These are phyloP conservation scores for Phaeophleospora eucalypticola DNA, from an alignment of 2,329 filamentous ascomycete genomes.

Conservation along the genomic window DNA sequence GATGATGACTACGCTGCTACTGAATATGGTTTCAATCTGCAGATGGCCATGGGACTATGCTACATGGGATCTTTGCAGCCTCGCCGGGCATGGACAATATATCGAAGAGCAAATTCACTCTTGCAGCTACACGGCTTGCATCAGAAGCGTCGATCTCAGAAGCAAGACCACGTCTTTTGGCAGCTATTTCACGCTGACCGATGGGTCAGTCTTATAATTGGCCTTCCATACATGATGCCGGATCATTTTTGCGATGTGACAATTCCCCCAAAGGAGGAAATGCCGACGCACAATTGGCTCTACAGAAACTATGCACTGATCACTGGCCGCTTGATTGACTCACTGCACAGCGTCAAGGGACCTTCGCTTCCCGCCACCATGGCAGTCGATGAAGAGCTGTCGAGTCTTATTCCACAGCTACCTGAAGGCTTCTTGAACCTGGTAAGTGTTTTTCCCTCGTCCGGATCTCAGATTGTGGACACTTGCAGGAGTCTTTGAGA, in stretches of 20 bases:
- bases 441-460: no score
- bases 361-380: slow-evolving; percentile 8
- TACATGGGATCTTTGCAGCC: slow-evolving; percentile 12
- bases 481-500: no score
- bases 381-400: slow-evolving; percentile 13
- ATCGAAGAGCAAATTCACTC: slow-evolving; percentile 12
- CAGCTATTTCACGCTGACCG: slow-evolving; percentile 17
- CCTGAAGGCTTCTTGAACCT: slow-evolving; percentile 9
- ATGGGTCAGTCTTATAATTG: slow-evolving; percentile 18
- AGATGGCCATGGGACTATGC: slow-evolving; percentile 18
- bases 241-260: slow-evolving; percentile 14
- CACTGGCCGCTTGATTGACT: slow-evolving; percentile 14
- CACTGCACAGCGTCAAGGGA: slow-evolving; percentile 9
- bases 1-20: slow-evolving; percentile 13
- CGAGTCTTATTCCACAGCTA: slow-evolving; percentile 4
- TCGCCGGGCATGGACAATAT: slow-evolving; percentile 14
- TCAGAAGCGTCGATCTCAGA: slow-evolving; percentile 4
- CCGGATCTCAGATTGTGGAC: no score
- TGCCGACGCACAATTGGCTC: slow-evolving; percentile 6
- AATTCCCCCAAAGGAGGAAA: slow-evolving; percentile 3
- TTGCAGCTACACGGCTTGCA: slow-evolving; percentile 14
- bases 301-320: slow-evolving; percentile 10
- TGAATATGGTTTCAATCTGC: slow-evolving; percentile 10
- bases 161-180: slow-evolving; percentile 14
- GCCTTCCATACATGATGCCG: slow-evolving; percentile 10